phyloP scores from a whole-genome alignment of 306 rosid genomes.

The Glycine soja region DNA sequence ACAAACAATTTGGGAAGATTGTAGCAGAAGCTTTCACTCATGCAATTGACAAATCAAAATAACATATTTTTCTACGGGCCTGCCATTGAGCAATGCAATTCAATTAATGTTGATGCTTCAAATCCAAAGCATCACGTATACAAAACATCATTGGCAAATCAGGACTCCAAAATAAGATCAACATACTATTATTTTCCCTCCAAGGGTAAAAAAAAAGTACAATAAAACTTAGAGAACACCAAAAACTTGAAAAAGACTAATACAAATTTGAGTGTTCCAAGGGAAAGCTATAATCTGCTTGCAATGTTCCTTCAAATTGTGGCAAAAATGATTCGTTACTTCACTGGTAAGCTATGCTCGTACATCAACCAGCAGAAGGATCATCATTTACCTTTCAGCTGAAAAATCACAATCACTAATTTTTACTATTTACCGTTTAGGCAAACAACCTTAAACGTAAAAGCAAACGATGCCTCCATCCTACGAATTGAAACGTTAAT shows the following conservation, averaged over 20 bases:
- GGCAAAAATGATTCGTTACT: conserved; percentile 39
- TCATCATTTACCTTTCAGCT: conserved; percentile 34
- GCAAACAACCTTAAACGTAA: conserved; percentile 12
- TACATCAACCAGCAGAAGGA: conserved; percentile 44
- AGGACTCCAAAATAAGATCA: conserved; percentile 10
- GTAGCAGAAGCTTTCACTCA: conserved; percentile 1
- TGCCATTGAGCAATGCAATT: conserved; percentile 31
- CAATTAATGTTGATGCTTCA: conserved; percentile 32
- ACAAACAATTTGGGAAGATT: conserved; percentile 16
- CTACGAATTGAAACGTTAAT: background rate
- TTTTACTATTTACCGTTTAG: background rate
- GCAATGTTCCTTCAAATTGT: conserved; percentile 26
- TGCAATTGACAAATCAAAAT: conserved; percentile 34
- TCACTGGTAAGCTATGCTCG: conserved; percentile 38
- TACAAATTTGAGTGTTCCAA: conserved; percentile 17
- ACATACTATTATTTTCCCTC: conserved; percentile 12
- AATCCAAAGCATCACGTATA: conserved; percentile 36
- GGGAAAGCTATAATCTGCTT: conserved; percentile 23
- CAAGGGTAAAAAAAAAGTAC: background rate
- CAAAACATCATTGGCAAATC: conserved; percentile 32
- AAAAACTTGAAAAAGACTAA: background rate
- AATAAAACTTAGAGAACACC: background rate
- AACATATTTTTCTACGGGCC: background rate
- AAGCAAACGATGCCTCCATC: conserved; percentile 23
- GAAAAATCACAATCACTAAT: conserved; percentile 42